These are phyloP conservation scores for Phaeotremella skinneri DNA, from an alignment of 768 basidiomycete genomes.

Conservation along the genomic window DNA sequence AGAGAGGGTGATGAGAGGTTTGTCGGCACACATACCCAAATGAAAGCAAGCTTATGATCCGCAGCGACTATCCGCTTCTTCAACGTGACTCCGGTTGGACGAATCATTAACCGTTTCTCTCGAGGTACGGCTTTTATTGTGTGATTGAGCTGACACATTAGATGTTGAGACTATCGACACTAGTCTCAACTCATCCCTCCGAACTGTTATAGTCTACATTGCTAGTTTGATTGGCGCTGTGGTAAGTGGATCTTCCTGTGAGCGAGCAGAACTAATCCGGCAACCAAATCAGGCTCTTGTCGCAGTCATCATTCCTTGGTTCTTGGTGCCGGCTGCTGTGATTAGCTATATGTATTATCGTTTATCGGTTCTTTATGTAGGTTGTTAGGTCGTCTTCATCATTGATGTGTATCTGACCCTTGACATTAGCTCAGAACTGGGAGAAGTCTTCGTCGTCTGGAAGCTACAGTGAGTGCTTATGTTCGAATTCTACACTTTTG, in stretches of 20 bases:
- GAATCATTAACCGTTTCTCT: slow-evolving; percentile 82
- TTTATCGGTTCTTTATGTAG: slow-evolving; percentile 57
- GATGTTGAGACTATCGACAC: slow-evolving; percentile 82
- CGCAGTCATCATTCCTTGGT: slow-evolving; percentile 69
- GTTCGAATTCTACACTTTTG: slow-evolving; percentile 56
- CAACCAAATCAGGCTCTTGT: slow-evolving; percentile 30
- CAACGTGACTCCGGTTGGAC: slow-evolving; percentile 57
- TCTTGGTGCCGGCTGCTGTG: slow-evolving; percentile 71
- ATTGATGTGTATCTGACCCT: slow-evolving; percentile 3
- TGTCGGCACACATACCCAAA: slow-evolving; percentile 7
- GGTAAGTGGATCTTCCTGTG: slow-evolving; percentile 57
- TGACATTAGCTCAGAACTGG: slow-evolving; percentile 60
- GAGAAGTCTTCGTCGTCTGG: slow-evolving; percentile 82
- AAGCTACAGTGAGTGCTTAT: slow-evolving; percentile 75
- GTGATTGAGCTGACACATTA: slow-evolving; percentile 12
- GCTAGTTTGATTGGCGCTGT: slow-evolving; percentile 75
- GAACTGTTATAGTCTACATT: slow-evolving; percentile 72
- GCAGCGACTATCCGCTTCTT: slow-evolving; percentile 45
- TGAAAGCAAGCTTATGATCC: too few relatives aligned
- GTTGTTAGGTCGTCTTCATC: not conserved
- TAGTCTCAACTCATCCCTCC: slow-evolving; percentile 57
- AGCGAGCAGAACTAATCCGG: not conserved
- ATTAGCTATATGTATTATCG: slow-evolving; percentile 72
- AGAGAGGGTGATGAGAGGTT: slow-evolving; percentile 34
- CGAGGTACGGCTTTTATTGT: slow-evolving; percentile 50